Percentiles rank a stretch among this genome's conserved stretches.
phyloP scores from a whole-genome alignment of 306 rosid genomes.

The Betula pendula region DNA sequence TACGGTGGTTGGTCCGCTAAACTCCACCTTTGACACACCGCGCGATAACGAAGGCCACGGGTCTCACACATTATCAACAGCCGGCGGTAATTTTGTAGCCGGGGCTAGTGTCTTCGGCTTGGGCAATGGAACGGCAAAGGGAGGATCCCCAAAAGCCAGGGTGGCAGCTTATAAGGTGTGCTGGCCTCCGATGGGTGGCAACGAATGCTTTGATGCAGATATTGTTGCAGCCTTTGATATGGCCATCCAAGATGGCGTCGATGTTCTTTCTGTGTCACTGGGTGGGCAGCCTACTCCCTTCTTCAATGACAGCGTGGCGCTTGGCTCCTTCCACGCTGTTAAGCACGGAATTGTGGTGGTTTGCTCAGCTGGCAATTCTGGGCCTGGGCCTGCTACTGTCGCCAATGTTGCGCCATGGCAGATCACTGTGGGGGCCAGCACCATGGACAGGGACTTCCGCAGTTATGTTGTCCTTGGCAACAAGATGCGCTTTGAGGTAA shows the following conservation, averaged over 20 bases:
- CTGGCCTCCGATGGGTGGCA: constrained; percentile 63
- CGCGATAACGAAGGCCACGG: constrained; percentile 89
- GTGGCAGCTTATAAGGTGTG: constrained; percentile 92
- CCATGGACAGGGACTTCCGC: constrained; percentile 79
- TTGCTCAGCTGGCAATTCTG: constrained; percentile 88
- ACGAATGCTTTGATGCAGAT: constrained; percentile 82
- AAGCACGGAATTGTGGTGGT: constrained; percentile 72
- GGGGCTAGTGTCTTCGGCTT: constrained; percentile 66
- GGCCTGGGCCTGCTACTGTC: constrained; percentile 59
- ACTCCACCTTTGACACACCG: constrained; percentile 62
- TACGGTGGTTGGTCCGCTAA: constrained; percentile 45
- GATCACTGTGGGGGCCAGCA: constrained; percentile 88
- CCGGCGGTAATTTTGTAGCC: constrained; percentile 69
- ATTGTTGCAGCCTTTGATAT: constrained; percentile 71
- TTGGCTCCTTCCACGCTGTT: constrained; percentile 84
- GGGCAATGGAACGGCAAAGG: constrained; percentile 80
- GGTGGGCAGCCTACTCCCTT: constrained; percentile 52
- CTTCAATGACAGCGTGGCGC: constrained; percentile 68
- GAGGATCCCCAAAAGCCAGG: constrained; percentile 81
- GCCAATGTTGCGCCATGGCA: constrained; percentile 70
- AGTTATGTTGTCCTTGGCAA: constrained; percentile 58
- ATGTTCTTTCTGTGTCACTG: constrained; percentile 73
- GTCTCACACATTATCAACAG: constrained; percentile 88
- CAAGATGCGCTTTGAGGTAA: constrained; percentile 44
- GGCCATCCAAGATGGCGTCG: constrained; percentile 81